Evolutionary conservation across 106 monocot species (phyloP).

Genomic region (Dioscorea zingiberensis): DNA sequence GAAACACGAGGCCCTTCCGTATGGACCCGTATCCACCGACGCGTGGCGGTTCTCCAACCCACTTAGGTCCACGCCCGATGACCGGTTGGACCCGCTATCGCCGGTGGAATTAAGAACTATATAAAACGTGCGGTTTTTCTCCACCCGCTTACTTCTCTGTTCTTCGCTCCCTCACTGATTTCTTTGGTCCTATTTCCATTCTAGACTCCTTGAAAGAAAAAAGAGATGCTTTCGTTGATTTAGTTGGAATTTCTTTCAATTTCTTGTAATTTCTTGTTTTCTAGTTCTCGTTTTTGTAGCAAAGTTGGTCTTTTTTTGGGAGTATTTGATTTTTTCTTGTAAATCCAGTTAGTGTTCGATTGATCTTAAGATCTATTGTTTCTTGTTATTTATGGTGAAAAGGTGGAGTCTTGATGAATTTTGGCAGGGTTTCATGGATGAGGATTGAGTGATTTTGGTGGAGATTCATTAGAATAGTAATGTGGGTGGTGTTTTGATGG

Average conservation of each 20-base stretch:
- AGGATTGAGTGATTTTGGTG: background rate
- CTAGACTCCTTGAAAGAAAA: too few species aligned
- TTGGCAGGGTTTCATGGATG: background rate
- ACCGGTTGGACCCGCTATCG: background rate
- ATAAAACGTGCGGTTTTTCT: background rate
- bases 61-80: too few species aligned
- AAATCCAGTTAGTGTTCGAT: background rate
- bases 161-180: background rate
- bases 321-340: background rate
- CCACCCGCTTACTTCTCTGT: background rate
- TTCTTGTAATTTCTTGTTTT: background rate
- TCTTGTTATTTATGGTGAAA: background rate
- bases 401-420: background rate
- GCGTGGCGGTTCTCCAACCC: background rate
- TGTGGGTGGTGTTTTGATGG: slow-evolving; percentile 2
- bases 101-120: background rate
- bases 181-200: too few species aligned
- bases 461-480: background rate
- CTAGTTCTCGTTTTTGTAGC: background rate
- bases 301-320: background rate
- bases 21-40: background rate
- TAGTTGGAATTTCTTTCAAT: background rate
- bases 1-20: background rate
- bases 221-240: too few species aligned
- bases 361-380: background rate